Evolutionary conservation across 192 early-diverging fungal species (phyloP), one percentile per base, ranked within the genome.

Genomic region (Lobulomyces angularis): DNA sequence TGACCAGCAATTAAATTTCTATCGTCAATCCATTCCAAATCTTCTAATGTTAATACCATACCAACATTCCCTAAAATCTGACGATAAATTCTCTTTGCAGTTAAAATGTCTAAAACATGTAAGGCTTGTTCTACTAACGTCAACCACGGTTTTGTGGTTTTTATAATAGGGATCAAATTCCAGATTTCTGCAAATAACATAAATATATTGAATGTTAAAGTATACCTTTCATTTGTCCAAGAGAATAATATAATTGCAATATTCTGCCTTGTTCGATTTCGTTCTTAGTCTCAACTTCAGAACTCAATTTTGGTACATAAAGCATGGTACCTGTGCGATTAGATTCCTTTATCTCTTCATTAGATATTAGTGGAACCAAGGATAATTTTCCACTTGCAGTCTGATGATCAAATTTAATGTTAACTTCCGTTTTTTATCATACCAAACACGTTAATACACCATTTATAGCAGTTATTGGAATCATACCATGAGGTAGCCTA

Each of bases 391-490:
- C n/a, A n/a, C n/a, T n/a, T n/a, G n/a, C n/a, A n/a, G n/a, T n/a
- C n/a, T n/a, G n/a, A n/a, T n/a, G n/a, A n/a, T n/a, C n/a, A n/a
- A n/a, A n/a, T n/a, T n/a, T n/a, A n/a, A n/a, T n/a, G n/a, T n/a
- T n/a, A n/a, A n/a, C n/a, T n/a, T n/a, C n/a, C n/a, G n/a, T n/a
- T n/a, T n/a, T 16, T 3, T 11, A 27, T 9, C 25, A 9, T 44
- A 70, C 67, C 51, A 67, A 67, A 36, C 69, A 67, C n/a, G 56
- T 37, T 7, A 73, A 35, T 1, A 45, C 46, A 11, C 64, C 64
- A 20, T 48, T 41, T 21, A 38, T 16, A 18, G 67, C 37, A 22
- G 64, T 20, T 3, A 71, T 27, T 12, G 69, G 69, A 26, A 47
- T 72, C 30, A 54, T 43, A 5, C 69, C 69, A 53, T 59, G 63